Evolutionary conservation across 176 grass and related monocot species (phyloP), one percentile per base, ranked within the genome.

Genomic region (Chrysopogon serrulatus): DNA sequence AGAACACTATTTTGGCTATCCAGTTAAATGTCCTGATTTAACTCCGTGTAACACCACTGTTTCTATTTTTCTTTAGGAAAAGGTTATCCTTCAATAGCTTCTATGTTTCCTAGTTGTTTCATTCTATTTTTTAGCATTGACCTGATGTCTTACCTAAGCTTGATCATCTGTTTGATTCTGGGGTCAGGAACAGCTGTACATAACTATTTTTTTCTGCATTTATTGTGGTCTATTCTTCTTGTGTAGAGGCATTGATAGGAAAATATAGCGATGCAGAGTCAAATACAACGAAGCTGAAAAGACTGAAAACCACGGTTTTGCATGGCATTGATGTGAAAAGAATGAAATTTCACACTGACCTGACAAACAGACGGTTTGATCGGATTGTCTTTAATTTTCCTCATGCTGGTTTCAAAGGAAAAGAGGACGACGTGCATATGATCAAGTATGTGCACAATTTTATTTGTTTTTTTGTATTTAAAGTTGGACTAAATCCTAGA

Each of bases 361-460:
- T 90, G 81, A 92, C 61, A 49, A 80, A 63, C 48, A 81, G 87
- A 34, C 63, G 76, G 36, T 92, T 95, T 14, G 87, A 95, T 77
- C 47, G 85, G 37, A 90, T 95, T 71, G 32, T 95, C 24, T 92
- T 86, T 60, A 92, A 95, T 66, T 95, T 95, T 83, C 93, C 90
- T 21, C 93, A 95, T 83, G 90, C 87, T 71, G 93, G 87, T 18
- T 95, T 95, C 40, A 94, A 56, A 71, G 89, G 87, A 73, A 70
- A 17, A 41, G 92, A 94, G 43, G 48, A 65, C 7, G 2, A 82
- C 7, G 21, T 65, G 5, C 64, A 28, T 31, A 4, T 94, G 65
- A 92, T 95, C 75, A 79, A 90, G 92, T 95, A 92, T 80, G 70
- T 74, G 40, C 40, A 36, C 48, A 68, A 30, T 77, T 59, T 79